Conservation (phyloP, 1,284 basidiomycete species). For the Ustilago hordei region DNA sequence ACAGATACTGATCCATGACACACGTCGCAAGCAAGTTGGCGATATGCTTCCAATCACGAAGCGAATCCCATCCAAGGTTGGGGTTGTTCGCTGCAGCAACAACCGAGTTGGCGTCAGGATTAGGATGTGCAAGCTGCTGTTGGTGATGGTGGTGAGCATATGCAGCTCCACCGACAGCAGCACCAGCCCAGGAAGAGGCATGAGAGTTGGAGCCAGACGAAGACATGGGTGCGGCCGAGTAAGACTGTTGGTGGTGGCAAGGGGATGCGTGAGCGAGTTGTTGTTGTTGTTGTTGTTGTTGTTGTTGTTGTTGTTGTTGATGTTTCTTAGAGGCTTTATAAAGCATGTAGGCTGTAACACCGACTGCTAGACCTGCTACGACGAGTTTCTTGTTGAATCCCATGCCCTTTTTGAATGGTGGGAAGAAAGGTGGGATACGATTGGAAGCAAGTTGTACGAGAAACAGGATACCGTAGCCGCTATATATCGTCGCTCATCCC, state of each 20-base stretch:
- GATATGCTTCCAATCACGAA: conserved; percentile 55
- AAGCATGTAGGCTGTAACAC: conserved; percentile 55
- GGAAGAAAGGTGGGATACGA: not conserved
- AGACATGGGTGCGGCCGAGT: conserved; percentile 13
- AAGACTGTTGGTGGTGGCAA: not conserved
- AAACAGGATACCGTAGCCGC: not conserved
- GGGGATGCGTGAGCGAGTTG: not conserved
- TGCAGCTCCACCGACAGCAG: conserved; percentile 41
- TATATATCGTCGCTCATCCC: not conserved
- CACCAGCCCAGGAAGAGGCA: conserved; percentile 28
- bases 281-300: not conserved
- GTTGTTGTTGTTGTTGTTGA: conserved; percentile 29
- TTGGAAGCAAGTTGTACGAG: not conserved
- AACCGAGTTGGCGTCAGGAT: conserved; percentile 2
- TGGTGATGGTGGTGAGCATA: conserved; percentile 43
- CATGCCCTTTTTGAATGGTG: conserved; percentile 27
- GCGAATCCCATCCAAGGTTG: conserved; percentile 43
- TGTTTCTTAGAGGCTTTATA: conserved; percentile 59
- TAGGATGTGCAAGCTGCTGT: conserved; percentile 21
- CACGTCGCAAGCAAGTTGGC: conserved; percentile 56
- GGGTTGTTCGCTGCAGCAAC: conserved; percentile 26
- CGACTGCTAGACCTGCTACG: conserved; percentile 59
- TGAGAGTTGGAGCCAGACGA: conserved; percentile 21
- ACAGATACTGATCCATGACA: conserved; percentile 62
- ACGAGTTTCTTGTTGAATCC: conserved; percentile 63